Base-by-base conservation (phyloP, 2,329 filamentous ascomycete genomes). In the Decorospora gaudefroyi region DNA sequence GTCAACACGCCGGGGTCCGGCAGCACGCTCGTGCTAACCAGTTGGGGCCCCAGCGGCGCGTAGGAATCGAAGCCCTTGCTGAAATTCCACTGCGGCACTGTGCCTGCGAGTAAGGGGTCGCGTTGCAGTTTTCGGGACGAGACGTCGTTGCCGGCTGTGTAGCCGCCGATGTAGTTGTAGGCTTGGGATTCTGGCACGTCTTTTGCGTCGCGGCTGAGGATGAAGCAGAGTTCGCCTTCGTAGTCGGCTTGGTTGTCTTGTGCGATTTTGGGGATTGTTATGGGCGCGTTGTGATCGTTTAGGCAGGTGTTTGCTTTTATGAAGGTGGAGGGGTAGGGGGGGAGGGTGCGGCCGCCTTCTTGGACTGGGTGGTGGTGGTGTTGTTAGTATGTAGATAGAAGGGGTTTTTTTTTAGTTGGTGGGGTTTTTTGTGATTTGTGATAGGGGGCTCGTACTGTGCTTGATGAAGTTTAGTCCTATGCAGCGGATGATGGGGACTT, bases 391-490 rank as follows among this genome's bases (percentile, higher is more conserved):
- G 6, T 41, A 3, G 33, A 26, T 34, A 7, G 17, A 16, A 8
- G 2, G n/a, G 13, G 11, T n/a, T n/a, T n/a, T n/a, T n/a, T n/a
- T n/a, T n/a, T n/a, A n/a, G n/a, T n/a, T n/a, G n/a, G 10, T 5
- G n/a, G 11, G 28, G 11, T 19, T 10, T 8, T 12, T 9, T 22
- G 11, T 29, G 18, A 23, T n/a, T n/a, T n/a, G n/a, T 10, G 8
- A 15, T 18, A 4, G 9, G n/a, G 12, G 8, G 5, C 44, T n/a
- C 56, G n/a, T 55, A 70, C 67, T 79, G 53, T 84, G 81, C 39
- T 78, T 82, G 26, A 75, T 74, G 53, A 83, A 84, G 55, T 85
- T 84, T 18, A 84, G 58, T 0, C 81, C 82, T 9, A 83, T 75
- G 51, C 81, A 84, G 13, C 80, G 67, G 3, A 85, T 57, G 29